These are phyloP conservation scores for Anthracocystis panici-leucophaei DNA, from an alignment of 1,284 basidiomycete species.

Conservation along the genomic window DNA sequence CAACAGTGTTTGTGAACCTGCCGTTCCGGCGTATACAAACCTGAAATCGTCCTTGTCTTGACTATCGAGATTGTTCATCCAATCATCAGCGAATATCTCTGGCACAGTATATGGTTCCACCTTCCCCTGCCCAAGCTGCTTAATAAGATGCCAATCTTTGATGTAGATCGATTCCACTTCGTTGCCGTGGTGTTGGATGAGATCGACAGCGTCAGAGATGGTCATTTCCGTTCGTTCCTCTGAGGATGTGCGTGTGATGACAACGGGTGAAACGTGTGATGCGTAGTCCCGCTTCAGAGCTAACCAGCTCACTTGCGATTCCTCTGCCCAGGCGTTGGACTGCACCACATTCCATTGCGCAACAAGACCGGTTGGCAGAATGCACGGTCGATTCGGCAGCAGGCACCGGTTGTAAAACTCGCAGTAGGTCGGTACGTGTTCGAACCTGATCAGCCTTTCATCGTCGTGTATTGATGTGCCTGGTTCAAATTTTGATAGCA, in stretches of 20 bases:
- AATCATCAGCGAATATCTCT: constrained; percentile 73
- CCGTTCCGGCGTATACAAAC: constrained; percentile 63
- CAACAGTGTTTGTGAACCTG: constrained; percentile 45
- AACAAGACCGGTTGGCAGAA: constrained; percentile 43
- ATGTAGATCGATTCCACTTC: constrained; percentile 71
- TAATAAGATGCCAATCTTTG: constrained; percentile 75
- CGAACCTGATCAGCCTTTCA: constrained; percentile 21
- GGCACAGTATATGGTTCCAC: constrained; percentile 71
- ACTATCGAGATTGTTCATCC: constrained; percentile 67
- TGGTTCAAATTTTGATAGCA: not conserved
- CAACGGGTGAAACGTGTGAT: constrained; percentile 44
- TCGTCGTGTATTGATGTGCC: not conserved
- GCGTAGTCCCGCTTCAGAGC: constrained; percentile 30
- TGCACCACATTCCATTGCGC: constrained; percentile 23
- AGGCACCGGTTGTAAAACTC: constrained; percentile 46
- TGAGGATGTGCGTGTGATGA: constrained; percentile 7
- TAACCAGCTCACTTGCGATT: constrained; percentile 29
- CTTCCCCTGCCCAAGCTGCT: constrained; percentile 44
- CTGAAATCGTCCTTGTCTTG: constrained; percentile 71
- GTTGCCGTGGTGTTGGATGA: constrained; percentile 16
- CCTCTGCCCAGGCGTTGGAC: constrained; percentile 2
- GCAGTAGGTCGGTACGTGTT: constrained; percentile 35
- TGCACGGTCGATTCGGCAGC: constrained; percentile 50
- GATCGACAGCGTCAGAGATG: constrained; percentile 33
- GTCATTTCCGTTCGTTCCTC: constrained; percentile 40